These are phyloP conservation scores for Apophysomyces ossiformis DNA, from an alignment of 371 early-diverging fungal species.

Conservation along the genomic window DNA sequence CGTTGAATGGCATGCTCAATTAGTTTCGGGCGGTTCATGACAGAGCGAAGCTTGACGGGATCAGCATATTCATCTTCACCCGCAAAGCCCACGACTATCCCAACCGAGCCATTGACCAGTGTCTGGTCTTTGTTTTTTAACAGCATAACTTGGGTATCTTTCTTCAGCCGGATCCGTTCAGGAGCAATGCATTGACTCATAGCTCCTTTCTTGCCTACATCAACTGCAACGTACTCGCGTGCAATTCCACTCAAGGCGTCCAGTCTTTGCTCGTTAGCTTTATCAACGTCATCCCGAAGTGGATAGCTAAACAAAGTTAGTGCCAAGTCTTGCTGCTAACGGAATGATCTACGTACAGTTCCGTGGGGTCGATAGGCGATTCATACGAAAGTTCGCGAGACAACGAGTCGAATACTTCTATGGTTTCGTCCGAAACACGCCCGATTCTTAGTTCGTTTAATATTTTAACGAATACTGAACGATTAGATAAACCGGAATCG, in stretches of 20 bases:
- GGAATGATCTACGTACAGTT: constrained; percentile 62
- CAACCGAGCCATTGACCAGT: constrained; percentile 88
- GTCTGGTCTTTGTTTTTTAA: constrained; percentile 71
- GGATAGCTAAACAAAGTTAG: constrained; percentile 46
- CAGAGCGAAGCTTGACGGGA: background rate
- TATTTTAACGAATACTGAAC: constrained; percentile 57
- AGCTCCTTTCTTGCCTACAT: constrained; percentile 41
- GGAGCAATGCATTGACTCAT: constrained; percentile 62
- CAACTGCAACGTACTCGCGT: constrained; percentile 36
- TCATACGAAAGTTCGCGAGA: constrained; percentile 49
- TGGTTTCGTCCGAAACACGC: constrained; percentile 53
- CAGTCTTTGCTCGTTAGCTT: constrained; percentile 65
- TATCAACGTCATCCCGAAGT: constrained; percentile 71
- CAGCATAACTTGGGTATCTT: constrained; percentile 88
- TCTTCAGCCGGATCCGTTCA: constrained; percentile 64
- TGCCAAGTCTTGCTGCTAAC: background rate
- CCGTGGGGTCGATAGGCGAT: constrained; percentile 75
- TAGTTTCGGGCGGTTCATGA: constrained; percentile 1
- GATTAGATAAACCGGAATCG: background rate
- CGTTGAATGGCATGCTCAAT: background rate
- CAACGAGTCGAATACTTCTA: constrained; percentile 49
- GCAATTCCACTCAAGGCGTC: constrained; percentile 48
- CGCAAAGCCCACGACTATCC: constrained; percentile 67
- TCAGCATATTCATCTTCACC: constrained; percentile 32
- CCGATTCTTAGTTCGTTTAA: constrained; percentile 72